Base-by-base conservation (phyloP, 331 rosid species). In the Dryas integrifolia region DNA sequence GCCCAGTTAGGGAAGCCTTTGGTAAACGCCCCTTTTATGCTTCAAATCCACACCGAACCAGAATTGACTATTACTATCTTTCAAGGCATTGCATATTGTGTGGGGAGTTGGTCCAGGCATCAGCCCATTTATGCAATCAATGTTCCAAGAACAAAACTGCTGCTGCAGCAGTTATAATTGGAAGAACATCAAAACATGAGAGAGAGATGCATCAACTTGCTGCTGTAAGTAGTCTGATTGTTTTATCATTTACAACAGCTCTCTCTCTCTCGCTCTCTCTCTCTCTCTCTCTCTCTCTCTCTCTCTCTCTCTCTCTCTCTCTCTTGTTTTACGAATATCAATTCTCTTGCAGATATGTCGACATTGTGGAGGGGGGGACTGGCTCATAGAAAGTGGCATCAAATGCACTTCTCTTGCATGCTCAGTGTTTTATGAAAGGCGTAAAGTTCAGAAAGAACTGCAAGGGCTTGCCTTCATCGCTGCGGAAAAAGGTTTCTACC, bases 171-270 rank as follows among this genome's bases (percentile, higher is more conserved):
- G 89, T 90, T 35, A 72, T 93, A 79, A 82, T 84, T 63, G 69
- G 84, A 76, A 87, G 86, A 84, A 91, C 96, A 57, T 87, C 98
- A 3, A 87, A 87, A 77, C 72, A 84, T 85, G 97, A 93, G 83
- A 84, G 81, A 76, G 97, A 91, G 84, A 91, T 82, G 97, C 97
- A 86, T 77, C 96, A 91, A 75, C 96, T 93, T 68, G 87, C 88
- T 74, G 82, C 94, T 63, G 98, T 92, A 80, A 89, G 95, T 81
- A 72, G 52, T 48, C 14, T 52, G 67, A 13, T 70, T 56, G 38
- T 70, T 72, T 70, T 67, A 18, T 46, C 60, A 61, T 35, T 59
- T 14, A 45, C 46, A n/a, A 58, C 49, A 48, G 38, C 3, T 48
- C 5, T 38, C 30, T 30, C 24, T 21, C 24, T 21, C 24, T 21